These are phyloP conservation scores for Dactylellina haptotyla DNA, from an alignment of 2,329 filamentous ascomycete species.

Conservation along the genomic window DNA sequence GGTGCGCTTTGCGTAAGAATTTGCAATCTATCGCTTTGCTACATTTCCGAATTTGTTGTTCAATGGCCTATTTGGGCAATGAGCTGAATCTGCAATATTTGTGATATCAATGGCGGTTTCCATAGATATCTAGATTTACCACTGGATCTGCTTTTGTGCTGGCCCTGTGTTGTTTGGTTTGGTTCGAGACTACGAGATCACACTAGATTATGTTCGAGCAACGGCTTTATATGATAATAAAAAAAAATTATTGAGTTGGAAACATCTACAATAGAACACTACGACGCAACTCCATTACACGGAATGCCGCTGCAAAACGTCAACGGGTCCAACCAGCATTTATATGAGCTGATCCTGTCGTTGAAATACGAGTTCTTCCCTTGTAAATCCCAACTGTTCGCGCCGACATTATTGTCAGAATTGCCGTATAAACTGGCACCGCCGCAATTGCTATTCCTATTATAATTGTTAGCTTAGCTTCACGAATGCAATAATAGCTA, in stretches of 20 bases:
- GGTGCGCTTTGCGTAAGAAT: too few relatives aligned
- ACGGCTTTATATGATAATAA: background rate
- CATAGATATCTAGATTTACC: too few relatives aligned
- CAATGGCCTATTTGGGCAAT: too few relatives aligned
- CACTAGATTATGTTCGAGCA: too few relatives aligned
- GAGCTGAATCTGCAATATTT: too few relatives aligned
- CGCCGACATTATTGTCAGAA: conserved; percentile 16
- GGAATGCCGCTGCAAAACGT: conserved; percentile 5
- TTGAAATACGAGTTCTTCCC: conserved; percentile 6
- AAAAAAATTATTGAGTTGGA: background rate
- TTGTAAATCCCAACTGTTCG: conserved; percentile 16
- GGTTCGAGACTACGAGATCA: too few relatives aligned
- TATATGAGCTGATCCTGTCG: conserved; percentile 29
- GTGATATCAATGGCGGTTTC: too few relatives aligned
- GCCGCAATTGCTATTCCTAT: conserved; percentile 16
- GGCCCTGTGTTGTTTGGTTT: too few relatives aligned
- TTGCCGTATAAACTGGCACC: conserved; percentile 25
- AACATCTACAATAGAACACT: background rate
- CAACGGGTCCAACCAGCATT: conserved; percentile 33
- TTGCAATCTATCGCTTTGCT: too few relatives aligned
- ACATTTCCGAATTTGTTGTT: too few relatives aligned
- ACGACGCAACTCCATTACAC: background rate
- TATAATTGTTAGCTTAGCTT: background rate
- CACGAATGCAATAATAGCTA: background rate
- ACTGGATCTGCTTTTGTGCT: too few relatives aligned